Percentiles rank a stretch among this genome's conserved stretches.
Conservation (phyloP, 2,329 filamentous ascomycete genomes). For the Paramyrothecium sp. region DNA sequence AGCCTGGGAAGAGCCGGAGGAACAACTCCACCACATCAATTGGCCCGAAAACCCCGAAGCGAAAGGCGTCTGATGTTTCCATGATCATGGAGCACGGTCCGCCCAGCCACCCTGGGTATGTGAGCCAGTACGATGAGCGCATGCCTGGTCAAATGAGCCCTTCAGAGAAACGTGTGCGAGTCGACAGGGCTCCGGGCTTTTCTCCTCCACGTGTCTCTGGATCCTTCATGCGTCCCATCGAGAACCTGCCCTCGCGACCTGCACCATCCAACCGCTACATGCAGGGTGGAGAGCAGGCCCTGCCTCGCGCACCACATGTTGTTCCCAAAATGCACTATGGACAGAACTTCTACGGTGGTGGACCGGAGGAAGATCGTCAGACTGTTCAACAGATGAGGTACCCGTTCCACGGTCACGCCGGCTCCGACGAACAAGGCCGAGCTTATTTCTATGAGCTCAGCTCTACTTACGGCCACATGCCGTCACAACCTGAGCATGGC, state of each 20-base stretch:
- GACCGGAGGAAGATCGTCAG: not conserved
- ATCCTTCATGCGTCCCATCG: conserved; percentile 3
- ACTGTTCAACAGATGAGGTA: not conserved
- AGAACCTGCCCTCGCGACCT: not conserved
- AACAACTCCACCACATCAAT: conserved; percentile 11
- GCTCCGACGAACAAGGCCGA: not conserved
- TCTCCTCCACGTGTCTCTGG: conserved; percentile 2
- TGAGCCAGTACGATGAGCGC: conserved; percentile 6
- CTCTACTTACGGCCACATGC: not conserved
- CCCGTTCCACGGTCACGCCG: not conserved
- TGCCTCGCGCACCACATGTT: conserved; percentile 15
- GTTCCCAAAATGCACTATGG: conserved; percentile 17
- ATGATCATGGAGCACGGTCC: not conserved
- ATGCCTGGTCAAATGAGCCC: conserved; percentile 11
- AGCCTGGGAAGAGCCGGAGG: conserved; percentile 15
- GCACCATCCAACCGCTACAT: not conserved
- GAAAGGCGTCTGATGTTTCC: conserved; percentile 16
- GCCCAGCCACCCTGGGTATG: conserved; percentile 4
- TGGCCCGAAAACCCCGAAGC: conserved; percentile 17
- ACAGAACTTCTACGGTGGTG: not conserved
- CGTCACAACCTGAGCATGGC: not conserved
- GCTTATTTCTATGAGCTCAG: not conserved
- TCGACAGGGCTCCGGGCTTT: conserved; percentile 6
- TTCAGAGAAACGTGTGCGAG: conserved; percentile 19
- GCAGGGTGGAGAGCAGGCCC: not conserved